Evolutionary conservation across 164 flowering plant genomes (phyloP).

Genomic region (Stephania yunnanensis): DNA sequence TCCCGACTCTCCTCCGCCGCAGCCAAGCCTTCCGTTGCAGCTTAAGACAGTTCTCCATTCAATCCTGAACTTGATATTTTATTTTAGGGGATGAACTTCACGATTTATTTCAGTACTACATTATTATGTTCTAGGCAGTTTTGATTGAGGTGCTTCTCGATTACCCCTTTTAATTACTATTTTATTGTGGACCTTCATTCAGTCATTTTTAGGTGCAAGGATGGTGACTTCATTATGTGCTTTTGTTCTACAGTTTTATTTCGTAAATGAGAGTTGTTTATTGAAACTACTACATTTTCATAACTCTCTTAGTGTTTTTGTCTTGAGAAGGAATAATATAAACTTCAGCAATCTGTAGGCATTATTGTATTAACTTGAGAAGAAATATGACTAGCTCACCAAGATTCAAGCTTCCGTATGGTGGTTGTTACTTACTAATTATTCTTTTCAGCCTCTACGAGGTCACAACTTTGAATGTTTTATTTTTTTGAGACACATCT

Average conservation of each 20-base stretch:
- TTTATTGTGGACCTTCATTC: not conserved
- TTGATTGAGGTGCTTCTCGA: not conserved
- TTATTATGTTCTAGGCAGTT: not conserved
- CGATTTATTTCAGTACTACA: not conserved
- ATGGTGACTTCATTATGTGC: not conserved
- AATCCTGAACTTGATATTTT: not conserved
- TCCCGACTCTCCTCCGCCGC: constrained; percentile 44
- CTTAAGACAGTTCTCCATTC: constrained; percentile 12
- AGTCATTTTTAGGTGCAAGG: not conserved
- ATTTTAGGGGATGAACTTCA: not conserved
- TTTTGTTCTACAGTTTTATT: not conserved
- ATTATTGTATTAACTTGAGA: too few species aligned
- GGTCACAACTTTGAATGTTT: too few species aligned
- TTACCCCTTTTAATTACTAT: too few species aligned
- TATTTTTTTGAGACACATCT: too few species aligned
- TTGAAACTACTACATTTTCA: not conserved
- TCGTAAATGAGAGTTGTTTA: not conserved
- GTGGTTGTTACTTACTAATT: too few species aligned
- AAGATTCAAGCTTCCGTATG: too few species aligned
- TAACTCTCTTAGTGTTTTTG: not conserved
- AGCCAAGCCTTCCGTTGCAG: constrained; percentile 34
- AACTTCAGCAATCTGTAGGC: too few species aligned
- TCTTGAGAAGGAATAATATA: too few species aligned
- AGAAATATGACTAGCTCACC: too few species aligned
- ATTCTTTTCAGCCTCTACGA: too few species aligned